These are phyloP conservation scores for Phylloporus arenicola DNA, from an alignment of 768 basidiomycete genomes.

Conservation along the genomic window DNA sequence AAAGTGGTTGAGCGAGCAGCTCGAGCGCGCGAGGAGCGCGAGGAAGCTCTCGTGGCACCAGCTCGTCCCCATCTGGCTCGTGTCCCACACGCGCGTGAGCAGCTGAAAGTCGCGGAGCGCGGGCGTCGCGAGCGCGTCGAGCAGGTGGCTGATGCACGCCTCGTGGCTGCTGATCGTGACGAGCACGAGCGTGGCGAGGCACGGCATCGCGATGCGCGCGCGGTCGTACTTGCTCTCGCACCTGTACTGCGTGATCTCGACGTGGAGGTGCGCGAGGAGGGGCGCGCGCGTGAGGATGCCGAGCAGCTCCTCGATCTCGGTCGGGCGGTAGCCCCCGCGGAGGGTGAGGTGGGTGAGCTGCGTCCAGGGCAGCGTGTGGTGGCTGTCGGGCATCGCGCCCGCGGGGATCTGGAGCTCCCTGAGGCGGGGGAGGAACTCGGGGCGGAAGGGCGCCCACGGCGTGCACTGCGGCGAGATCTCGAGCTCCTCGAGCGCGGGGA, in stretches of 20 bases:
- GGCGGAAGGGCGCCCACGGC: constrained; percentile 28
- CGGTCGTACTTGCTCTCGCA: constrained; percentile 27
- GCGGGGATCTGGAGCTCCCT: constrained; percentile 28
- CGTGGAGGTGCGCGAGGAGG: constrained; percentile 25
- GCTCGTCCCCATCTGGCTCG: constrained; percentile 23
- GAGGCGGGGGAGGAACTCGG: constrained; percentile 22
- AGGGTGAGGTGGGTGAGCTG: constrained; percentile 30
- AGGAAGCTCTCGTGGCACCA: constrained; percentile 29
- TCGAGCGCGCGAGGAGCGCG: constrained; percentile 22
- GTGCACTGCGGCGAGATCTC: constrained; percentile 30
- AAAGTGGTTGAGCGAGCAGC: constrained; percentile 27
- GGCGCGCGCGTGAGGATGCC: constrained; percentile 23
- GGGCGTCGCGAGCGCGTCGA: constrained; percentile 23
- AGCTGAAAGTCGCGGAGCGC: constrained; percentile 27
- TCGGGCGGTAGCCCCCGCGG: constrained; percentile 26
- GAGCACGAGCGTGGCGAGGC: constrained; percentile 27
- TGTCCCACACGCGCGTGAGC: constrained; percentile 31
- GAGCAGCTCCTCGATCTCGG: constrained; percentile 24
- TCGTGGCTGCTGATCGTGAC: constrained; percentile 29
- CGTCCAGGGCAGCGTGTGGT: constrained; percentile 29
- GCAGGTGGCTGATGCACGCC: constrained; percentile 21
- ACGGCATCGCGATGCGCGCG: constrained; percentile 25
- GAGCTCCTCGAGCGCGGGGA: constrained; percentile 29
- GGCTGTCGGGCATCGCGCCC: constrained; percentile 29
- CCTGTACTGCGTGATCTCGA: constrained; percentile 30